These are phyloP conservation scores for Ceratocystis colombiana DNA, from an alignment of 2,329 filamentous ascomycete genomes.

Conservation along the genomic window DNA sequence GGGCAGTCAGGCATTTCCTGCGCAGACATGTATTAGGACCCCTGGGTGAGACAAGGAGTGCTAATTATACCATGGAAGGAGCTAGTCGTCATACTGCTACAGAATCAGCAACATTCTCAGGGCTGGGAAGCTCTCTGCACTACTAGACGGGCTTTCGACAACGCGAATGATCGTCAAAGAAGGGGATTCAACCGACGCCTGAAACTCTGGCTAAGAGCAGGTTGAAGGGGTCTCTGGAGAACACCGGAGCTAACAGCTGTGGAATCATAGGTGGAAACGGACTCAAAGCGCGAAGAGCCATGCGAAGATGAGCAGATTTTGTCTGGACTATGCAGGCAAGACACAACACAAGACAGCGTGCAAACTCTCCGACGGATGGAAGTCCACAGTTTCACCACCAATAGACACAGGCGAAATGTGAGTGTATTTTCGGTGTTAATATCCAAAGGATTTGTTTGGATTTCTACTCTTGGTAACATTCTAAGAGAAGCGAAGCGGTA, in stretches of 20 bases:
- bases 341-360: background rate
- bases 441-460: background rate
- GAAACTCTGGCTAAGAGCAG: no score
- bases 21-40: no score
- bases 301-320: background rate
- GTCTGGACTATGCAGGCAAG: background rate
- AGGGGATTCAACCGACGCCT: no score
- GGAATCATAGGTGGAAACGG: no score
- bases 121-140: background rate
- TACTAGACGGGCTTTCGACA: no score
- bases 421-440: background rate
- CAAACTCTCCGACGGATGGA: background rate
- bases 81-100: background rate
- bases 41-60: background rate
- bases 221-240: no score
- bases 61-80: background rate
- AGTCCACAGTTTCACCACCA: background rate
- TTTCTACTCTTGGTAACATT: no score
- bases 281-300: no score
- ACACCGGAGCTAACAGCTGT: no score
- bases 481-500: no score
- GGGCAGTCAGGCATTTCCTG: no score
- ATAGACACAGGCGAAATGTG: background rate
- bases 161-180: no score
- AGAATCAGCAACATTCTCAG: conserved; percentile 1